Base-by-base conservation (phyloP, 108 stramenopile genomes). In the Conticribra guillardii region DNA sequence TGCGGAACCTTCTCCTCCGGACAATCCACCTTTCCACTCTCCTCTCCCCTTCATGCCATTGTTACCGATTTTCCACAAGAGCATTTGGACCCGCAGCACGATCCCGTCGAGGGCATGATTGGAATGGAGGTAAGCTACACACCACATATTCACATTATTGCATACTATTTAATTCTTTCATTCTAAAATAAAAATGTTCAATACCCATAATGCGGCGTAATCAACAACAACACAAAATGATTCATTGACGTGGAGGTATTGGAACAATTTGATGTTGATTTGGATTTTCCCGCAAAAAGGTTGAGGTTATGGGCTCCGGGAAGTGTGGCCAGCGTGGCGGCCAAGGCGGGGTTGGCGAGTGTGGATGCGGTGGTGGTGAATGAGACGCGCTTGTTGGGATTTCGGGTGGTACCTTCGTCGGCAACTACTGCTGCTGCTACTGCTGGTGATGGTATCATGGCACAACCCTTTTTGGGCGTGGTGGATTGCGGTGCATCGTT, bases 71-170 rank as follows among this genome's bases (percentile, higher is more conserved):
- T 92, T 71, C 87, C 88, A 22, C 91, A 92, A 56, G 90, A 91
- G 57, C 86, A 91, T 70, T 80, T 91, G 54, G 90, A 91, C 81
- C 90, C 88, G 14, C 41, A 28, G 7, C 90, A 91, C 49, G 81
- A 91, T 76, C 88, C 88, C 11, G 85, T 92, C 19, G 91, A 92
- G 58, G 91, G 91, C 0, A 92, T 92, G 91, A 50, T 92, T 33
- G 91, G 91, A 0, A 87, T 88, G 91, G 91, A 92, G n/a, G n/a
- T n/a, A n/a, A n/a, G n/a, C n/a, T n/a, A n/a, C n/a, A n/a, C n/a
- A n/a, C n/a, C n/a, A n/a, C n/a, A n/a, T n/a, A n/a, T n/a, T n/a
- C n/a, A n/a, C n/a, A n/a, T n/a, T n/a, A n/a, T n/a, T n/a, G n/a
- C n/a, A n/a, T n/a, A n/a, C n/a, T n/a, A n/a, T n/a, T n/a, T n/a